phyloP scores from a whole-genome alignment of 1,139 yeast genomes.

The Kodamaea sp. region DNA sequence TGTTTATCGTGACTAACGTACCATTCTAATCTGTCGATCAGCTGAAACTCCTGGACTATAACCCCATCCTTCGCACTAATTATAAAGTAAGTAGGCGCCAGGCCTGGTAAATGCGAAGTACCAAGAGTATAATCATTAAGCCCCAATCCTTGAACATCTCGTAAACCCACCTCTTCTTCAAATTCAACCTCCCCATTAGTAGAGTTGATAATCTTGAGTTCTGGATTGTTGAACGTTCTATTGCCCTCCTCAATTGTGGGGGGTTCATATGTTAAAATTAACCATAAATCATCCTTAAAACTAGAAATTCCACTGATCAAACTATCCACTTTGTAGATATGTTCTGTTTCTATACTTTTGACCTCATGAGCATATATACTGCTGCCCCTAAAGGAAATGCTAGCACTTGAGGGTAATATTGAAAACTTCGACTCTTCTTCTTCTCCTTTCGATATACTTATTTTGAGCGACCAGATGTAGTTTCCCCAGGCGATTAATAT shows the following conservation, averaged over 20 bases:
- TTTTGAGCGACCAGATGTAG: conserved; percentile 70
- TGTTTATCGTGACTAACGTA: conserved; percentile 53
- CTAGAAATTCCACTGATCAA: conserved; percentile 78
- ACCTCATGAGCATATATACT: conserved; percentile 39
- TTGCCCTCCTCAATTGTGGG: conserved; percentile 31
- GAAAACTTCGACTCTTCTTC: conserved; percentile 7
- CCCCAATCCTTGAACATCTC: conserved; percentile 60
- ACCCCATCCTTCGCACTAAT: conserved; percentile 84
- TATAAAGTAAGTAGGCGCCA: conserved; percentile 55
- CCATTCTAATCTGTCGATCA: conserved; percentile 76
- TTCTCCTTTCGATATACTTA: conserved; percentile 29
- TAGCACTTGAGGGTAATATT: conserved; percentile 66
- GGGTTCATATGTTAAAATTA: conserved; percentile 59
- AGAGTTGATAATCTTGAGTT: conserved; percentile 66
- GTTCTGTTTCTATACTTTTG: conserved; percentile 57
- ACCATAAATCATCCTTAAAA: conserved; percentile 64
- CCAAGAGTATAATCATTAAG: conserved; percentile 78
- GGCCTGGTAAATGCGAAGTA: conserved; percentile 36
- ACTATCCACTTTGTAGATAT: conserved; percentile 55
- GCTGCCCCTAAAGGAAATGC: conserved; percentile 53
- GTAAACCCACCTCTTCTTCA: conserved; percentile 77
- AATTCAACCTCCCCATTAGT: conserved; percentile 72
- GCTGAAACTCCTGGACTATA: conserved; percentile 66
- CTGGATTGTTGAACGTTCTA: conserved; percentile 54
- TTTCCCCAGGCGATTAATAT: conserved; percentile 83